Conservation (phyloP, 495 filamentous ascomycete genomes). For the Filosporella fistucella region DNA sequence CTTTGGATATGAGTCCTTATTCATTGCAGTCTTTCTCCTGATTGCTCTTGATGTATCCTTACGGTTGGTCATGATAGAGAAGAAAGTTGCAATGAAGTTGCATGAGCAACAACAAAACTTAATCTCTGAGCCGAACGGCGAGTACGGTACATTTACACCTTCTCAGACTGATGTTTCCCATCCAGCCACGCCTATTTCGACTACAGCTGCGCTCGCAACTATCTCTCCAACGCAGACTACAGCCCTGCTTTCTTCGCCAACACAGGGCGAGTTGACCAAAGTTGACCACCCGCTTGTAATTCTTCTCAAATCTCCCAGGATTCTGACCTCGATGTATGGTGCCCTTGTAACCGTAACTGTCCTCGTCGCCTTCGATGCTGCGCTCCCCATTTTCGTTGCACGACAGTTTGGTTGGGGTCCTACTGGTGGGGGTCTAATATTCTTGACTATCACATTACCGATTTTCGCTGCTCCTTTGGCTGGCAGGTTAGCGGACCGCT, state of each 20-base stretch:
- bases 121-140: background rate
- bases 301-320: conserved; percentile 50
- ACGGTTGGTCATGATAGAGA: conserved; percentile 66
- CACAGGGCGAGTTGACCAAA: background rate
- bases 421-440: conserved; percentile 64
- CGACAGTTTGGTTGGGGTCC: conserved; percentile 59
- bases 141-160: background rate
- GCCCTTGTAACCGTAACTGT: conserved; percentile 51
- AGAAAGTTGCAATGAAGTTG: conserved; percentile 58
- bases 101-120: background rate
- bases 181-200: background rate
- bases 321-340: conserved; percentile 50
- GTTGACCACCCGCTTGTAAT: conserved; percentile 22
- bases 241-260: background rate
- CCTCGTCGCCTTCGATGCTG: conserved; percentile 47
- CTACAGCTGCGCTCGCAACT: background rate
- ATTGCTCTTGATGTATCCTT: conserved; percentile 63
- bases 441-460: conserved; percentile 58
- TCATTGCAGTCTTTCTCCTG: conserved; percentile 63
- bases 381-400: conserved; percentile 60
- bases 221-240: background rate
- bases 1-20: conserved; percentile 68
- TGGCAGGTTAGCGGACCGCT: conserved; percentile 50
- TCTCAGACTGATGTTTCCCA: background rate
- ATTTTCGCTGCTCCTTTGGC: conserved; percentile 58